Evolutionary conservation across 371 early-diverging fungal species (phyloP), one percentile per base, ranked within the genome.

Genomic region (Parasitella parasitica): DNA sequence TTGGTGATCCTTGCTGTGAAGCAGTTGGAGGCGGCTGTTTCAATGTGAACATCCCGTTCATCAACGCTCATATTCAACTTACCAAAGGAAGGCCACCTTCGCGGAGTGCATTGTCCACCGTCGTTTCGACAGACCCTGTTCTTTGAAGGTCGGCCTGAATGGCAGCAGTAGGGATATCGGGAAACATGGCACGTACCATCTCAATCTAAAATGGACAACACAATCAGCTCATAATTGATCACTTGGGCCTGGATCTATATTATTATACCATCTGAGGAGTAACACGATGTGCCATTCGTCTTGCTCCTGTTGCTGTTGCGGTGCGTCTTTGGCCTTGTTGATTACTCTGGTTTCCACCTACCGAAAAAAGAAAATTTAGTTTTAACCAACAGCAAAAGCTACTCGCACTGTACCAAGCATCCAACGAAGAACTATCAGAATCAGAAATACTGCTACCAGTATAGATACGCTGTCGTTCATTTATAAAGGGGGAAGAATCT

Each of bases 41-140:
- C n/a, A 5, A 32, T 22, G 5, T 8, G 34, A 52, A 15, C 30
- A 57, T 24, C 24, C 0, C 41, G 41, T 18, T 30, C 3, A 28
- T n/a, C n/a, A n/a, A n/a, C n/a, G 4, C 22, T 1, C 2, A 7
- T n/a, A 4, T n/a, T 16, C 15, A 28, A 24, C 54, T 64, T 85
- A 88, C 90, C 78, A 87, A 71, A 26, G 91, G 92, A 43, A 93
- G 75, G 52, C 89, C 76, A 41, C 90, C 87, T 55, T 90, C 82
- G 37, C 88, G 84, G 38, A 96, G 82, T 35, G 94, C 93, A 72
- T 94, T 93, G 63, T 96, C 94, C 62, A 91, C 90, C 11, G 95
- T 95, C 27, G 84, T 77, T 60, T 93, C 93, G 13, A 94, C 93
- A 30, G 91, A 92, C 9, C 95, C 94, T 16, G 94, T 94, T 50